Evolutionary conservation across 1,284 basidiomycete species (phyloP).

Genomic region (Anthracocystis setariae): DNA sequence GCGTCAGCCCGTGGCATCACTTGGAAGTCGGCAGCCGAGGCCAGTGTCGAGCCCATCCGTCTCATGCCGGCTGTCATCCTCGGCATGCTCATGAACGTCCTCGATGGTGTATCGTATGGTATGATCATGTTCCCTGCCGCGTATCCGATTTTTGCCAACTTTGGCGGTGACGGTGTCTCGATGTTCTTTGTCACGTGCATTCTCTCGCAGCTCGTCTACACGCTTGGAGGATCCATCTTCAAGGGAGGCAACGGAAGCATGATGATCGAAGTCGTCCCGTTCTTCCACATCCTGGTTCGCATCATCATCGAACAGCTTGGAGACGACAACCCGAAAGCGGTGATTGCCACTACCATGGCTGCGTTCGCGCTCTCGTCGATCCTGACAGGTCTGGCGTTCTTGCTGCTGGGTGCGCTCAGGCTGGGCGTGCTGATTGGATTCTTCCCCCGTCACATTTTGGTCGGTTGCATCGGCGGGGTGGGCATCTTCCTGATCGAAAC

Average conservation of each 20-base stretch:
- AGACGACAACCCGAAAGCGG: slow-evolving; percentile 75
- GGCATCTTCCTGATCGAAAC: slow-evolving; percentile 80
- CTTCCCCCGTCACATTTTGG: slow-evolving; percentile 88
- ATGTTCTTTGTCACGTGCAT: slow-evolving; percentile 74
- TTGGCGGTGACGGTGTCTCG: slow-evolving; percentile 89
- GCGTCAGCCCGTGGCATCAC: slow-evolving; percentile 42
- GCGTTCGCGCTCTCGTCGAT: slow-evolving; percentile 89
- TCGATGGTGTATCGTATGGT: slow-evolving; percentile 82
- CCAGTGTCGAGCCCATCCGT: slow-evolving; percentile 56
- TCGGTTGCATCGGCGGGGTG: slow-evolving; percentile 91
- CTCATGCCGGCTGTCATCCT: slow-evolving; percentile 81
- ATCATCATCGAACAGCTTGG: slow-evolving; percentile 81
- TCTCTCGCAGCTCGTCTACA: slow-evolving; percentile 85
- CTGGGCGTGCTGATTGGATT: slow-evolving; percentile 90
- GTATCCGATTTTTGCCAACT: slow-evolving; percentile 78
- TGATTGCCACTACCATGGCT: slow-evolving; percentile 89
- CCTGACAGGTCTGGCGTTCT: slow-evolving; percentile 76
- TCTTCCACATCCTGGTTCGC: slow-evolving; percentile 90
- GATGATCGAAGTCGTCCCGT: slow-evolving; percentile 96
- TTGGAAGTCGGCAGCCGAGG: slow-evolving; percentile 45
- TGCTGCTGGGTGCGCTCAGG: slow-evolving; percentile 75
- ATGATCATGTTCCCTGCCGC: slow-evolving; percentile 89
- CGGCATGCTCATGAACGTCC: slow-evolving; percentile 86
- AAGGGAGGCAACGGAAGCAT: slow-evolving; percentile 83
- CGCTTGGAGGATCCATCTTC: slow-evolving; percentile 85